Conservation (phyloP, 1,284 basidiomycete species). For the Marasmius tenuissimus region DNA sequence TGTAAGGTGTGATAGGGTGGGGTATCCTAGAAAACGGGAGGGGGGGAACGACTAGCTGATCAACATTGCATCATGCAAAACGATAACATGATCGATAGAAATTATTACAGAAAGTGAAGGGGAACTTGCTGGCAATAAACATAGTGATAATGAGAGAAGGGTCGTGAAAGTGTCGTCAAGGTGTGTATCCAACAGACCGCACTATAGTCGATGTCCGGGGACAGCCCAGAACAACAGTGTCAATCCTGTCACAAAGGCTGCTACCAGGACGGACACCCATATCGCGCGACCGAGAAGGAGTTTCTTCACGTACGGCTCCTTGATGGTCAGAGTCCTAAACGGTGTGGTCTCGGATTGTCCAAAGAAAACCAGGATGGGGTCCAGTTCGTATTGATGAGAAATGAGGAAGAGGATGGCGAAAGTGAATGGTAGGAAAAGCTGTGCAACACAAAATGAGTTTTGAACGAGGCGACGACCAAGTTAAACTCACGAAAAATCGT, state of each 20-base stretch:
- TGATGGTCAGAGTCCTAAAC: constrained; percentile 86
- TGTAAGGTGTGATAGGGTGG: constrained; percentile 2
- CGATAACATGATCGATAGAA: constrained; percentile 2
- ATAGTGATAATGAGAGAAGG: neutral
- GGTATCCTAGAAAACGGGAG: constrained; percentile 7
- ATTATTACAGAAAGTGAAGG: neutral
- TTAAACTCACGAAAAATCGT: constrained; percentile 85
- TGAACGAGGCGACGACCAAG: constrained; percentile 3
- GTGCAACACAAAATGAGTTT: constrained; percentile 18
- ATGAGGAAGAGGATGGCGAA: constrained; percentile 88
- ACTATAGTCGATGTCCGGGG: constrained; percentile 80
- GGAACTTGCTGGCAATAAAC: neutral
- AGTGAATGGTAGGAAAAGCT: constrained; percentile 96
- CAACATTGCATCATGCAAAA: constrained; percentile 6
- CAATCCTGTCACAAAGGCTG: constrained; percentile 69
- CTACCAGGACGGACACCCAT: constrained; percentile 78
- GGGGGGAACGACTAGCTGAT: neutral
- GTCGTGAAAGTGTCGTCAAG: neutral
- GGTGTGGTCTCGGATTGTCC: constrained; percentile 88
- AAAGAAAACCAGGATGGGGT: constrained; percentile 87
- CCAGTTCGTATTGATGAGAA: constrained; percentile 95
- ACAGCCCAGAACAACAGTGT: constrained; percentile 91
- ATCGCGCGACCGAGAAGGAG: constrained; percentile 84
- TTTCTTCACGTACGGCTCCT: constrained; percentile 91
- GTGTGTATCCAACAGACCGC: too few species aligned